Evolutionary conservation across 371 early-diverging fungal genomes (phyloP).

Genomic region (Choanephora cucurbitarum): DNA sequence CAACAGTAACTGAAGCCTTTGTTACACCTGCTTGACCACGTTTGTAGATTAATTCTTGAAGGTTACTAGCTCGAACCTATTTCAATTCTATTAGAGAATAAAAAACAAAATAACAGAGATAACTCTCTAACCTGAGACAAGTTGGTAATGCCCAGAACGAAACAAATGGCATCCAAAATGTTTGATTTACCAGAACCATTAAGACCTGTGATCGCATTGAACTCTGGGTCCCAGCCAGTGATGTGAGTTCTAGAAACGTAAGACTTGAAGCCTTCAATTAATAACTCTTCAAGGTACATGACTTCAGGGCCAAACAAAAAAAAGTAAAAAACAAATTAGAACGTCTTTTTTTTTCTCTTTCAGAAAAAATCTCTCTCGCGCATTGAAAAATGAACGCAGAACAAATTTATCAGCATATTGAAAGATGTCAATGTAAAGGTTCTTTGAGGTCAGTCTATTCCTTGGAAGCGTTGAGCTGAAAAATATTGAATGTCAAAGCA

Average conservation of each 20-base stretch:
- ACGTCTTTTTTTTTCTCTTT: not conserved
- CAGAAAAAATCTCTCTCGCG: too few relatives aligned
- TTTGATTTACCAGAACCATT: conserved; percentile 99
- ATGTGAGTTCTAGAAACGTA: conserved; percentile 96
- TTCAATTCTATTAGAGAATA: not conserved
- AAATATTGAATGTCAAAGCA: too few relatives aligned
- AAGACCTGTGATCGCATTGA: conserved; percentile 99
- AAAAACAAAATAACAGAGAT: conserved; percentile 2
- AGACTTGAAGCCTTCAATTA: conserved; percentile 98
- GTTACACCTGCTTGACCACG: conserved; percentile 96
- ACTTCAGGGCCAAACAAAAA: not conserved
- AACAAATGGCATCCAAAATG: conserved; percentile 99
- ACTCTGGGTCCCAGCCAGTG: conserved; percentile 94
- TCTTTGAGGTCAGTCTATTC: too few relatives aligned
- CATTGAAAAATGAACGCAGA: too few relatives aligned
- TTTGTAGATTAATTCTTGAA: conserved; percentile 98
- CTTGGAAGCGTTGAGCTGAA: too few relatives aligned
- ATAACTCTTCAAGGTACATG: conserved; percentile 94
- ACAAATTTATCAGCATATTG: too few relatives aligned
- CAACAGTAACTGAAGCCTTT: conserved; percentile 95
- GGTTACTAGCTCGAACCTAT: conserved; percentile 91
- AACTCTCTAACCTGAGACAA: conserved; percentile 67
- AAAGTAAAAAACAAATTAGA: not conserved
- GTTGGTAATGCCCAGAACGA: conserved; percentile 97
- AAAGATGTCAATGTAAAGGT: too few relatives aligned